Evolutionary conservation across 805 yeast genomes (phyloP).

Genomic region (Zygoascus biomembranicola): DNA sequence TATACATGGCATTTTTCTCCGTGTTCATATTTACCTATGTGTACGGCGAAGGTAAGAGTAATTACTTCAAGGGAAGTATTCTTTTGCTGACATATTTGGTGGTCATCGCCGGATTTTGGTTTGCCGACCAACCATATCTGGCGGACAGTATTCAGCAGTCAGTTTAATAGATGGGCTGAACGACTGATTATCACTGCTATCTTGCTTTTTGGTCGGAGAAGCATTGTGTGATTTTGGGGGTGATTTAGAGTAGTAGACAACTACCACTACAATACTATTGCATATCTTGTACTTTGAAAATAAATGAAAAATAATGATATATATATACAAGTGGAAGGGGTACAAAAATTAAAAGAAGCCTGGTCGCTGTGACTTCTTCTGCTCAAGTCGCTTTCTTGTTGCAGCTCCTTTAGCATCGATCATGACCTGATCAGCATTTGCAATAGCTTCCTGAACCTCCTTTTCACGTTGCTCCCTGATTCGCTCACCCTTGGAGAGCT

Average conservation of each 20-base stretch:
- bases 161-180: neutral
- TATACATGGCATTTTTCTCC: conserved; percentile 74
- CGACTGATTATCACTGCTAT: neutral
- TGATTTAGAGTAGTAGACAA: neutral
- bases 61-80: conserved; percentile 92
- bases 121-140: conserved; percentile 30
- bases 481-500: conserved; percentile 76
- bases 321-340: neutral
- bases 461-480: conserved; percentile 45
- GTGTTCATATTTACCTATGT: conserved; percentile 86
- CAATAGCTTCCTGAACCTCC: conserved; percentile 58
- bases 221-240: neutral
- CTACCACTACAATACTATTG: neutral
- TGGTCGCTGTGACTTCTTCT: neutral
- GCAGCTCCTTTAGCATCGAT: conserved; percentile 1
- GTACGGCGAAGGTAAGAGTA: conserved; percentile 94
- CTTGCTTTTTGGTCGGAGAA: neutral
- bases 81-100: conserved; percentile 70
- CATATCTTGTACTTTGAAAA: neutral
- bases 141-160: neutral
- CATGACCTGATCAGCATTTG: conserved; percentile 40
- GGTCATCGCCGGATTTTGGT: conserved; percentile 73
- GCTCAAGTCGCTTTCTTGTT: neutral
- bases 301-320: neutral
- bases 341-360: neutral